These are phyloP conservation scores for Calonectria henricotiae DNA, from an alignment of 2,329 filamentous ascomycete species.

Conservation along the genomic window DNA sequence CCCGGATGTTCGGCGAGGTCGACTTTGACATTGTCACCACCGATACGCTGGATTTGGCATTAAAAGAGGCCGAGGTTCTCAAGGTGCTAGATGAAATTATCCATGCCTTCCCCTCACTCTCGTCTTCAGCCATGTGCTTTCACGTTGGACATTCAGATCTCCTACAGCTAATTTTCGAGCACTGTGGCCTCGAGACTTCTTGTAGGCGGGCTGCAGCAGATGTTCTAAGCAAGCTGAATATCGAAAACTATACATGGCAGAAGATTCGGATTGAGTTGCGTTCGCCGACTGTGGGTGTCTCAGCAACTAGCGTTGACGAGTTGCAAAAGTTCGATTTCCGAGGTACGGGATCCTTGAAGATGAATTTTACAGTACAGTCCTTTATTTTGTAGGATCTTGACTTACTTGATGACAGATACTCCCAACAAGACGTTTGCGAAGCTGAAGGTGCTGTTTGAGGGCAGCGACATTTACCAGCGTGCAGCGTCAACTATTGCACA, in stretches of 20 bases:
- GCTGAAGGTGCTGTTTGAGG: slow-evolving; percentile 74
- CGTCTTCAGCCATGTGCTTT: slow-evolving; percentile 84
- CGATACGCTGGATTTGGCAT: slow-evolving; percentile 83
- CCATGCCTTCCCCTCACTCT: slow-evolving; percentile 82
- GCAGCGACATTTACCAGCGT: slow-evolving; percentile 79
- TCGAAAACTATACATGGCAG: slow-evolving; percentile 85
- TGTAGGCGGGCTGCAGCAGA: slow-evolving; percentile 84
- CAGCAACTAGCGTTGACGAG: slow-evolving; percentile 92
- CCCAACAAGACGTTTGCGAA: slow-evolving; percentile 72
- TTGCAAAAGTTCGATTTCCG: slow-evolving; percentile 93
- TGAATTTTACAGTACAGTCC: background rate
- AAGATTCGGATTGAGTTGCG: slow-evolving; percentile 88
- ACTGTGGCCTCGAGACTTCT: slow-evolving; percentile 82
- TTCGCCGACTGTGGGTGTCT: slow-evolving; percentile 84
- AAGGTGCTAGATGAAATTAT: slow-evolving; percentile 96
- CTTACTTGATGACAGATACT: slow-evolving; percentile 61
- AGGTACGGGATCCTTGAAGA: slow-evolving; percentile 64
- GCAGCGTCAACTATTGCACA: slow-evolving; percentile 85
- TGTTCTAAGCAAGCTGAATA: slow-evolving; percentile 88
- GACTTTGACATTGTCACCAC: slow-evolving; percentile 97
- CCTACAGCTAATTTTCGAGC: slow-evolving; percentile 90
- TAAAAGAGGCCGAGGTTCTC: slow-evolving; percentile 94
- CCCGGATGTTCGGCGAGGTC: slow-evolving; percentile 87
- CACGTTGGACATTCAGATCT: slow-evolving; percentile 92
- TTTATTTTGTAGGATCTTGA: too few species aligned